Base-by-base conservation (phyloP, 2,329 filamentous ascomycete genomes). In the Alternaria panax region DNA sequence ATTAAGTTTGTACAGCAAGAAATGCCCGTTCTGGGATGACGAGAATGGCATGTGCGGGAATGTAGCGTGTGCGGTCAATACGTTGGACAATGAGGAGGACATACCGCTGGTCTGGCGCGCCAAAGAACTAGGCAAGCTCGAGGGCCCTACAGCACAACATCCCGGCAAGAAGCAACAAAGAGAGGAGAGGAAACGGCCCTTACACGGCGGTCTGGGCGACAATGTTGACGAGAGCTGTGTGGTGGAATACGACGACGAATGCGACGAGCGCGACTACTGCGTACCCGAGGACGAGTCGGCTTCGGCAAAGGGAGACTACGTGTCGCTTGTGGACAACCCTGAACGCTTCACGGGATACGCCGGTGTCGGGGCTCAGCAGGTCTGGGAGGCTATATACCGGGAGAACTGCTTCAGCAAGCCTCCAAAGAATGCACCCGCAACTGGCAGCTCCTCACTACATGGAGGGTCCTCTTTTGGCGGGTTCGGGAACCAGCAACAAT, bases 241-340 rank as follows among this genome's bases (percentile, higher is more conserved):
- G 45, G 90, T 98, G 18, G 95, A 99, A 80, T 96, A 96, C 75
- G 94, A 98, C 72, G 94, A 97, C 73, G 94, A 97, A 79, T 97
- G 93, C 79, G 94, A 98, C 80, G 91, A 97, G 68, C 87, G 95
- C 66, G 95, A 99, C 77, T 99, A 98, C 79, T 99, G 95, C 79
- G 88, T 98, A 5, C 92, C 93, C 0, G 95, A 99, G 71, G 95
- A 99, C 75, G 93, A 98, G 80, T 92, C 91, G 72, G 88, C 90
- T 7, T 85, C 85, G 50, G 90, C 87, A 9, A 97, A 97, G 79
- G 95, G 95, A 40, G 95, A 98, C 83, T 99, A 99, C 76, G 95
- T 99, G 71, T 96, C 92, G 79, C 83, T 99, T 67, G 84, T 96
- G 50, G 90, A 92, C 76, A 99, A 99, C 74, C 94, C 94, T 1